Evolutionary conservation across 768 basidiomycete genomes (phyloP), one percentile per base, ranked within the genome.

Genomic region (Rhodotorula graminis): DNA sequence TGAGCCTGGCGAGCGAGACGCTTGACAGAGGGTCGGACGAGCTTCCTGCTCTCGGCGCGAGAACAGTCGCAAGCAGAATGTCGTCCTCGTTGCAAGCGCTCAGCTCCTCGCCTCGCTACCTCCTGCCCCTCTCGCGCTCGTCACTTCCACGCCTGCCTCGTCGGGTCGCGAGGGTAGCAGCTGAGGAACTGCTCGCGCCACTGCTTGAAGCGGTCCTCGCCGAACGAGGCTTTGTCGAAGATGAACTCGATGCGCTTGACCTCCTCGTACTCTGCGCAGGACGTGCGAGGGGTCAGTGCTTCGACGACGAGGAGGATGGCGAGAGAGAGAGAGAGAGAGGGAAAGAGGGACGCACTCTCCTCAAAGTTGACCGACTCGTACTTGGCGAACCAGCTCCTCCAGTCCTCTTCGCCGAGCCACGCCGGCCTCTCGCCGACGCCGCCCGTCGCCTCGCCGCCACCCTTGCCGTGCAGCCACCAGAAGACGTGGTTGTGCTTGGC

Each of bases 401-500:
- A 81, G 47, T 25, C 52, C 25, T 46, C 49, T n/a, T 71, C 70
- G 15, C 37, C 58, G 31, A n/a, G 31, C 25, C 56, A 64, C 50
- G 3, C 21, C 47, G 40, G 33, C 50, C 3, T 52, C 25, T 25
- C 50, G 33, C 29, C 46, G 29, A n/a, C 33, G 33, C 42, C 44
- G 10, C 27, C 47, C 37, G 12, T 5, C 53, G 18, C 44, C 61
- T 29, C 16, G 29, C 46, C 61, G 65, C 19, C 11, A 44, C 25
- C 29, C 61, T 29, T 2, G 29, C 46, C 61, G 65, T 46, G 67
- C 29, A 67, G 61, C 29, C 61, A 44, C 2, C 44, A 23, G 31
- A 52, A 96, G 16, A 93, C 81, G 77, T 93, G 94, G 80, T 96
- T 96, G 81, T 97, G 94, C 88, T 88, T 90, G 5, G 91, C 91